Evolutionary conservation across 139 green algal species (phyloP), one percentile per base, ranked within the genome.

Genomic region (Chlamydomonas incerta): DNA sequence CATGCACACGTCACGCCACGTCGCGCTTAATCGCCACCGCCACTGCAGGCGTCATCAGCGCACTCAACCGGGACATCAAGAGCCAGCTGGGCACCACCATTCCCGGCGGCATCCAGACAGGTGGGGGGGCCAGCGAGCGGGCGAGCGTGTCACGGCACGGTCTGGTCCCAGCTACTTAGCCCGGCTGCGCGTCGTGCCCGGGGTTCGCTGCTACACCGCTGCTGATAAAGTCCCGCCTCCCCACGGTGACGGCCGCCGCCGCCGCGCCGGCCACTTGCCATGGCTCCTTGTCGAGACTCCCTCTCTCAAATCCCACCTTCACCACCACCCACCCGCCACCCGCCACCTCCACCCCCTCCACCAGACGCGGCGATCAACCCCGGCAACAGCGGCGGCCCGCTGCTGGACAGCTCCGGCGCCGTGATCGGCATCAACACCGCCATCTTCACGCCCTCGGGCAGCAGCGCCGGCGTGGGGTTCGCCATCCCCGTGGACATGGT

Each of bases 361-460:
- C 52, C 81, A 77, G 88, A 94, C 68, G 88, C 90, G 17, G 85
- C 86, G 10, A 92, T 93, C 81, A 94, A 94, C 73, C 92, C 89
- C 46, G 90, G 84, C 67, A 92, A 93, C 81, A 91, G 84, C 52
- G 92, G 96, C 0, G 96, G 96, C 0, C 96, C 96, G 1, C 77
- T 98, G 55, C 87, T 98, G 31, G 91, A 97, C 85, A 95, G 80
- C 18, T 28, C 33, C 63, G 95, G 94, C 15, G 67, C 72, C 0
- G 50, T 97, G 3, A 91, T 97, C 29, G 95, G 94, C 10, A n/a
- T 96, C 69, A 96, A 96, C 91, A 95, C 94, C 10, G 95, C 95
- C 34, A 98, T 98, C 88, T 98, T 97, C 90, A 97, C 94, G 10
- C 92, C 90, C 76, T 96, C 93, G 21, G 95, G 94, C 60, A 90